Evolutionary conservation across 306 rosid genomes (phyloP), one percentile per base, ranked within the genome.

Genomic region (Cucurbita moschata): DNA sequence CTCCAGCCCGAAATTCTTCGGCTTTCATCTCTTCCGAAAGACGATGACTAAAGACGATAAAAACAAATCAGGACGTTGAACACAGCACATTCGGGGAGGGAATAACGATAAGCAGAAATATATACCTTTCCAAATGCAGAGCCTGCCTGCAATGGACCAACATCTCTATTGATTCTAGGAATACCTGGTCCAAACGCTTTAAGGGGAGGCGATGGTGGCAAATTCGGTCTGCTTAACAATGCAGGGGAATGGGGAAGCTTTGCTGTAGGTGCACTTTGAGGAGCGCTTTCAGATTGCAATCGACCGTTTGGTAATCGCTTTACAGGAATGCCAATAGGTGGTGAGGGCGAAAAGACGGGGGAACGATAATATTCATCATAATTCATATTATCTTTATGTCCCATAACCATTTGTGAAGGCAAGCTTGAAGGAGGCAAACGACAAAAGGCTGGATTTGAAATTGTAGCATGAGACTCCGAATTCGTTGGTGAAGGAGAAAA

Each of bases 201-300:
- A 35, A 76, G 73, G 42, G 78, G 73, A 63, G 90, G 83, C 63
- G 95, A 89, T 16, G 89, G 86, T 38, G 92, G 92, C 74, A 90
- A 75, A 75, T 80, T 82, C 70, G 80, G 82, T 73, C 80, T 80
- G 79, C 77, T 82, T 68, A 75, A 73, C 13, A 74, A 77, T 71
- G 78, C 83, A 72, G 86, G 81, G 69, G 56, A 85, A 76, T 73
- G 74, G 58, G 79, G 81, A 76, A 63, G 79, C 82, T 86, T 82
- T 73, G 84, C 59, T 54, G 8, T 43, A 3, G 85, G 94, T 75
- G 86, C 89, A 65, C 81, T 81, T 56, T 73, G 87, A 0, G 97
- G 93, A 75, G 96, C 96, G 81, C 98, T 88, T 85, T 86, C 97
- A 43, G 92, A 86, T 71, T 90, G 90, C 76, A 85, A 70, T 76